Percentiles rank a stretch among this genome's conserved stretches.
Evolutionary conservation across 176 grass and related monocot species (phyloP).

Genomic region (Cenchrus fungigraminus): DNA sequence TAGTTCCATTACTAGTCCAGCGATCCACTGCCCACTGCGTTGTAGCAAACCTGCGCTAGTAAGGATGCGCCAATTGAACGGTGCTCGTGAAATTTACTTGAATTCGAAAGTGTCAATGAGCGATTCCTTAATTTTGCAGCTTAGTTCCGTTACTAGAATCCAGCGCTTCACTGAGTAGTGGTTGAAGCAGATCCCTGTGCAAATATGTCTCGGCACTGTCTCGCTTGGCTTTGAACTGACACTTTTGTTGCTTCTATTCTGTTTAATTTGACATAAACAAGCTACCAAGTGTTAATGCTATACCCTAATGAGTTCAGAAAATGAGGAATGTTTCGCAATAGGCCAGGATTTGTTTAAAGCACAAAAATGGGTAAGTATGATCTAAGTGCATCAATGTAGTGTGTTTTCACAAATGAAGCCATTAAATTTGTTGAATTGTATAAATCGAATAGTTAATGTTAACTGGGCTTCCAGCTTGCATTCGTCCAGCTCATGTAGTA

Average conservation of each 20-base stretch:
- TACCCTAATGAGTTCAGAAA: not conserved
- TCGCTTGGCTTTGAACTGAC: constrained; percentile 3
- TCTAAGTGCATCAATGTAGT: constrained; percentile 4
- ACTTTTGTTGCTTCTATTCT: not conserved
- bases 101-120: not conserved
- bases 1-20: not conserved
- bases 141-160: not conserved
- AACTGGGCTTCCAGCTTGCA: not conserved
- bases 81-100: constrained; percentile 7
- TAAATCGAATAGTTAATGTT: constrained; percentile 12
- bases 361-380: constrained; percentile 1
- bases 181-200: not conserved
- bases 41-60: not conserved
- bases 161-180: not conserved
- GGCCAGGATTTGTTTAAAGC: not conserved
- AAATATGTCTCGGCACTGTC: not conserved
- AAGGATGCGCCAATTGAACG: not conserved
- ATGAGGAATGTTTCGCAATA: not conserved
- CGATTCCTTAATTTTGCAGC: not conserved
- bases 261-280: constrained; percentile 11
- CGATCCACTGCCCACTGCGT: not conserved
- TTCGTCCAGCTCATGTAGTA: not conserved
- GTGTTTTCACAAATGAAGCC: constrained; percentile 10
- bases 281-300: not conserved
- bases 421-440: not conserved